Base-by-base conservation (phyloP, 2,329 filamentous ascomycete species). In the Neodidymelliopsis sp. region DNA sequence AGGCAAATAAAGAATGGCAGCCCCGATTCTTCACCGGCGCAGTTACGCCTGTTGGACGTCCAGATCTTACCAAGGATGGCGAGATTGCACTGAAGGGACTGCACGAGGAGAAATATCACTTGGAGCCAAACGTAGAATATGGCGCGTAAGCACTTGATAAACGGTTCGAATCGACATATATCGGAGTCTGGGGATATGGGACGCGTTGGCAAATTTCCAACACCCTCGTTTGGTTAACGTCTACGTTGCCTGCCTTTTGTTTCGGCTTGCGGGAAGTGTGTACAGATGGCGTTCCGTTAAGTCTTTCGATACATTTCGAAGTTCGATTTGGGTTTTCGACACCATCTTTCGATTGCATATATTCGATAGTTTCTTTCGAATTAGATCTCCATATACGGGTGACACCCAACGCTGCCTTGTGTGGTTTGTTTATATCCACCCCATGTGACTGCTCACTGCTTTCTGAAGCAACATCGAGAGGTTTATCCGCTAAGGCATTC, bases 1-100 rank as follows among this genome's bases (percentile, higher is more conserved):
- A 81, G 33, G 81, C 81, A 11, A 83, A 85, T 10, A 81, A 83
- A 49, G 82, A 84, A 24, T 99, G 90, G 86, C 80, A 86, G 59
- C 94, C 94, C n/a, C 81, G 91, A 31, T 99, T 96, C 76, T 99
- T 99, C 74, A 85, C 80, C 0, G 80, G 79, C 3, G 79, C 79
- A 0, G 78, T 84, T n/a, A 83, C 82, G 39, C 77, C 81, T 0
- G 66, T 81, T 20, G 86, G 86, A 2, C 81, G 78, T 63, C 86
- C 86, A 0, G 80, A 85, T 53, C 70, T 89, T 57, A 88, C 81
- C 0, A 74, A 79, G 35, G 84, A 88, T 37, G 86, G 86, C n/a
- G 75, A 77, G 53, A 75, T 75, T 63, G 82, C 75, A 4, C 70
- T 89, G 42, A 74, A 81, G 48, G 79, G 80, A 1, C 62, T 89